Evolutionary conservation across 2,329 filamentous ascomycete species (phyloP).

Genomic region (Anisogramma anomala): DNA sequence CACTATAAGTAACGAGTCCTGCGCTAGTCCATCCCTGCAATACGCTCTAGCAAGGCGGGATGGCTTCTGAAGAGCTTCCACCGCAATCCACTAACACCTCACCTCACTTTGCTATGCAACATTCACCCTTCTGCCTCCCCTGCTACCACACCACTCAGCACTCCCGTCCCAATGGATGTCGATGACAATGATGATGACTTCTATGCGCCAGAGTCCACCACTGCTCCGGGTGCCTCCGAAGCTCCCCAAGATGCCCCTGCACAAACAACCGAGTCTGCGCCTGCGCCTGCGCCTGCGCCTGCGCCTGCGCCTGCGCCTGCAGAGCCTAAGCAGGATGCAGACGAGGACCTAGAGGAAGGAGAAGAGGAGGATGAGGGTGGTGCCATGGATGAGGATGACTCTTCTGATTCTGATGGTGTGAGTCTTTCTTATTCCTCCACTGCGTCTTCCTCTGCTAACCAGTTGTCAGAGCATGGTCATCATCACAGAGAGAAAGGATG

Average conservation of each 20-base stretch:
- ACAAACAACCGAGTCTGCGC: constrained; percentile 15
- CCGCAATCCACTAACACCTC: constrained; percentile 1
- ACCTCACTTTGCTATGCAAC: not conserved
- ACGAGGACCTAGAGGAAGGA: constrained; percentile 50
- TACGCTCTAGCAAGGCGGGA: too few relatives aligned
- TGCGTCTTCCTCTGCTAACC: constrained; percentile 1
- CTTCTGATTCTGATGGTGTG: constrained; percentile 32
- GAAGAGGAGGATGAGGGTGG: constrained; percentile 52
- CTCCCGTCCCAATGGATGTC: constrained; percentile 43
- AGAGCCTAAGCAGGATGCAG: constrained; percentile 25
- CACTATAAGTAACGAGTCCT: not conserved
- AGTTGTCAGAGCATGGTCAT: constrained; percentile 50
- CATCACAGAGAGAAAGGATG: constrained; percentile 55
- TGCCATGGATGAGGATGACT: constrained; percentile 47
- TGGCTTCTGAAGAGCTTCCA: too few relatives aligned
- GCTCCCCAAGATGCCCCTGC: constrained; percentile 8
- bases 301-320: constrained; percentile 18
- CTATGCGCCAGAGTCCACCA: constrained; percentile 49
- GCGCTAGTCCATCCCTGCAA: not conserved
- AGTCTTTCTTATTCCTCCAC: not conserved
- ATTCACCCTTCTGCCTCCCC: not conserved
- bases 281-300: constrained; percentile 19
- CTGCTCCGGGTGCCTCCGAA: constrained; percentile 22
- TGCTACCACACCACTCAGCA: not conserved
- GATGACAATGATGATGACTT: constrained; percentile 55